Evolutionary conservation across 495 filamentous ascomycete species (phyloP), one percentile per base, ranked within the genome.

Genomic region (Penicillium paradoxum): DNA sequence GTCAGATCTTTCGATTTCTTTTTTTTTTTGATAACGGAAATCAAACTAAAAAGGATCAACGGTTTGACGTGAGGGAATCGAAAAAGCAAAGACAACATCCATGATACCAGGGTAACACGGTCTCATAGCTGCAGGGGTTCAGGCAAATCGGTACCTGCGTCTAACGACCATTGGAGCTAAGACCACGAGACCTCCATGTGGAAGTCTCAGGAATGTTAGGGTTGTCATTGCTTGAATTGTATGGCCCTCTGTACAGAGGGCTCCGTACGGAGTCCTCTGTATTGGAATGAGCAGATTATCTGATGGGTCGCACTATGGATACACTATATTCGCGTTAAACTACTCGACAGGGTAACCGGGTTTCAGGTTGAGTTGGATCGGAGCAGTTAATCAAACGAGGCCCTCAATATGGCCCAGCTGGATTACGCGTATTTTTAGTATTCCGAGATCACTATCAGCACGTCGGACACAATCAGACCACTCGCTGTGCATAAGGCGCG

Each of bases 131-230:
- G 37, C 49, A 51, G 49, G 49, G 42, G 42, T 25, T n/a, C n/a
- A n/a, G 17, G 43, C 21, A 13, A 32, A 47, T 17, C 17, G 34
- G 58, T 60, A 60, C 57, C 58, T 60, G 58, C 58, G 52, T 60
- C 53, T 45, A 39, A 33, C 24, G 22, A 36, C 29, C 13, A 6
- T 34, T 46, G 11, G 21, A 25, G n/a, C 44, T 45, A 55, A 41
- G 54, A 53, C 62, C 59, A 64, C 59, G 62, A 64, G 62, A 62
- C 62, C 49, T 61, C 61, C 61, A 64, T 64, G 58, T 64, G 62
- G 53, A 25, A 15, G 30, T 25, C 13, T 48, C 41, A 18, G 45
- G 45, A 49, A 49, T 49, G 46, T 49, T 37, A 37, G 22, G 2
- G 36, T 15, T 27, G 21, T n/a, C 15, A 9, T 33, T 17, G 11